Evolutionary conservation across 176 grass and related monocot species (phyloP), one percentile per base, ranked within the genome.

Genomic region (Ensete ventricosum): DNA sequence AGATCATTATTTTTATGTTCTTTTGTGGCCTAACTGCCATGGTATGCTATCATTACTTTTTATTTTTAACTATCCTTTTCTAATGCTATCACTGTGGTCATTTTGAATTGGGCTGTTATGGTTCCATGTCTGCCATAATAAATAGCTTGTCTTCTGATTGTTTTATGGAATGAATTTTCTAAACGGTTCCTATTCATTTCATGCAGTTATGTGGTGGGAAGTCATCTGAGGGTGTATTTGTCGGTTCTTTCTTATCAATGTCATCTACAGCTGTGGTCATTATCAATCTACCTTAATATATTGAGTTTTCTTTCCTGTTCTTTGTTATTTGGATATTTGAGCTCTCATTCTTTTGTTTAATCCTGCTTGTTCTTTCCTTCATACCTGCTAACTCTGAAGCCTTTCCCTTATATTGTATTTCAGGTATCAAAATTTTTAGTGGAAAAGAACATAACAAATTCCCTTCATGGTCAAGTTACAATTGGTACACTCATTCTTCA

Each of bases 191-290:
- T 70, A 16, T 60, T 75, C 14, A 49, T 55, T 75, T 81, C 73
- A 69, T 86, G 53, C 65, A 99, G 96, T 54, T 99, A 53, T 95
- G 91, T 72, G 88, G 96, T 81, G 96, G 84, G 72, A 99, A 95
- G 86, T 84, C 85, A 80, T 99, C 91, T 0, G 91, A 99, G 81
- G 96, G 96, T 26, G 74, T 99, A 73, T 99, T 99, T 86, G 96
- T 99, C 72, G 96, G 96, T 78, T 90, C 96, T 19, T 99, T 99
- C 86, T 86, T 99, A 76, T 99, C 96, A 84, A 95, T 99, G 96
- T 99, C 96, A 79, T 99, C 96, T 59, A 99, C 96, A 72, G 96
- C 96, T 86, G 91, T 99, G 96, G 96, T 99, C 83, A 96, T 68
- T 83, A 77, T 83, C 72, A 55, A 21, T 2, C 12, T 86, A 73